Base-by-base conservation (phyloP, 495 filamentous ascomycete genomes). In the Aspergillus nidulans region DNA sequence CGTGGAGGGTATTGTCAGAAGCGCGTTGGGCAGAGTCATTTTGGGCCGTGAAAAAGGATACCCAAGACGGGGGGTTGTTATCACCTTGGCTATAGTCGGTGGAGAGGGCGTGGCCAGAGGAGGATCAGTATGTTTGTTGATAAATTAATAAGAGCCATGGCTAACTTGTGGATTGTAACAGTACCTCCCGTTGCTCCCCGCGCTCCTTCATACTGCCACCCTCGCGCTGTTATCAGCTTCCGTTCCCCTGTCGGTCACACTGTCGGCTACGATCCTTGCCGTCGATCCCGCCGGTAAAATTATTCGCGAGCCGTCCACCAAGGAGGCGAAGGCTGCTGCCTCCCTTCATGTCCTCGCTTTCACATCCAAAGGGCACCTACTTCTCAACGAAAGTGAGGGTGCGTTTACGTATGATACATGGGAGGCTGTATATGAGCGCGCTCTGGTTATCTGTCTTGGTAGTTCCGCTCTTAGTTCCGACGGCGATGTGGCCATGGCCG, bases 341-440 rank as follows among this genome's bases (percentile, higher is more conserved):
- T 90, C 89, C 9, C 77, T 90, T 24, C 90, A 95, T 63, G 87
- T 87, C 21, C 69, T 96, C 26, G 85, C 84, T 3, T 92, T 91
- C 60, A 87, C 87, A 23, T 87, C 84, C 6, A 81, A 84, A 47
- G 82, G 85, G 16, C 86, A 90, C 49, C 68, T 96, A 26, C 69
- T 96, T 16, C 68, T 96, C 39, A 85, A 81, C 30, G 87, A 96
- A 65, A 95, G 90, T 64, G 82, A 92, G 61, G 92, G 92, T 0
- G 69, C 72, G 26, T 97, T 96, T 61, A 81, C 80, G 19, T 76
- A 88, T 53, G 81, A 86, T 34, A 85, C 81, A 32, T 96, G 92
- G 90, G 85, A 92, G 48, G 71, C 76, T 18, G 82, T 86, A 5
- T 84, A 81, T 64, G 77, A 86, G 61, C 73, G 75, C 45, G 90